Evolutionary conservation across 1,284 basidiomycete species (phyloP), one percentile per base, ranked within the genome.

Genomic region (Puccinia coronata): DNA sequence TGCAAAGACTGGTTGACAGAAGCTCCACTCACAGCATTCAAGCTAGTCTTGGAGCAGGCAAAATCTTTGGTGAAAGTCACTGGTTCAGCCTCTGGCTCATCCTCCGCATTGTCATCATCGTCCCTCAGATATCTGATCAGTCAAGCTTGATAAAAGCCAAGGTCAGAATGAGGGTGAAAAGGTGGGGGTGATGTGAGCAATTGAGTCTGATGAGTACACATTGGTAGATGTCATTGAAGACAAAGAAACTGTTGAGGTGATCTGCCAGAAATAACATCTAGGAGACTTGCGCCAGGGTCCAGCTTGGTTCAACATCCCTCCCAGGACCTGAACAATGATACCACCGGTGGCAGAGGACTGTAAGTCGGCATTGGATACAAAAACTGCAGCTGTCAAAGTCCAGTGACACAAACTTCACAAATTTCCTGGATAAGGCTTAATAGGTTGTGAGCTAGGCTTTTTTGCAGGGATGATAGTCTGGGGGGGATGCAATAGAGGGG

Each of bases 191-290:
- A 25, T 69, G 18, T 43, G 61, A 8, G 3, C 20, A n/a, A 57
- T 1, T 28, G 28, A 20, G n/a, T n/a, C 36, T 9, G 20, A 67
- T 79, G 28, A 36, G n/a, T 23, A 39, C 76, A 1, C 43, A 98
- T 83, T 96, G 92, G 92, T 98, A 99, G 88, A 99, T 98, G 88
- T 99, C 97, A 88, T 99, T 99, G 87, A 99, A 91, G 82, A 99
- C 97, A 87, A 95, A 99, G 89, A 98, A 99, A 69, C 97, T 97
- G 85, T 96, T 97, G 57, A 95, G 94, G 88, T 99, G 97, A 87
- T 98, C 94, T 69, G 97, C 97, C 80, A 99, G 92, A 92, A 99
- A 99, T 89, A 99, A 99, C 20, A 96, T 98, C 88, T 99, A 97
- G 31, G 95, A 86, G 99, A 99, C 88, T 98, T 98, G 85, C 92